Conservation (phyloP, 805 yeast species). For the Metschnikowia drakensbergensis region DNA sequence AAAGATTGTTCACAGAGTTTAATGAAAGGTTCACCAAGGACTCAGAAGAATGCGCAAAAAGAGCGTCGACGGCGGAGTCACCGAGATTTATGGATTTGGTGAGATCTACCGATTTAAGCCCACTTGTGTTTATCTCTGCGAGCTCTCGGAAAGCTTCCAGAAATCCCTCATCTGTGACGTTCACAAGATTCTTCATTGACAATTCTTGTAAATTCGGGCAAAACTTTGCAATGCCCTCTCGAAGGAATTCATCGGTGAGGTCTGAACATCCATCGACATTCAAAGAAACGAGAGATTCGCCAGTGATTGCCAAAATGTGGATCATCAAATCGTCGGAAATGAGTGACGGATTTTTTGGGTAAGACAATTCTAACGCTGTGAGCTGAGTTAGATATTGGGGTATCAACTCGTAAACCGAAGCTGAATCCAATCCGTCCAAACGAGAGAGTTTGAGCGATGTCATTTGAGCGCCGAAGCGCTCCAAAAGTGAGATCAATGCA, state of each 20-base stretch:
- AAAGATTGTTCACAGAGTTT: constrained; percentile 65
- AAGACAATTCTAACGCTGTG: constrained; percentile 58
- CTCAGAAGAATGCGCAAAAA: constrained; percentile 57
- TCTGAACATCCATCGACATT: constrained; percentile 69
- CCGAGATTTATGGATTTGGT: constrained; percentile 64
- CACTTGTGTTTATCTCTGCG: constrained; percentile 45
- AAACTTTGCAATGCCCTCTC: constrained; percentile 56
- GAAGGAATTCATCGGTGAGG: constrained; percentile 60
- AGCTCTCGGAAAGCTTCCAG: constrained; percentile 55
- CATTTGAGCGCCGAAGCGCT: constrained; percentile 51
- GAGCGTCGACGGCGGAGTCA: constrained; percentile 56
- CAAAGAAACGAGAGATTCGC: constrained; percentile 55
- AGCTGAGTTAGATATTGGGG: constrained; percentile 57
- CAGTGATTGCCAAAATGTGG: constrained; percentile 56
- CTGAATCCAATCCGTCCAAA: constrained; percentile 65
- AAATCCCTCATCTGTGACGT: constrained; percentile 67
- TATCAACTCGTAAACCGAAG: constrained; percentile 55
- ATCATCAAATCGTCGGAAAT: constrained; percentile 65
- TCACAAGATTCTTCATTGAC: constrained; percentile 57
- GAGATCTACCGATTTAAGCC: constrained; percentile 57
- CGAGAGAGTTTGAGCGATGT: constrained; percentile 59
- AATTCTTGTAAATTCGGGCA: constrained; percentile 54
- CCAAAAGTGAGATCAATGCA: constrained; percentile 59
- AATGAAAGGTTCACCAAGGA: constrained; percentile 68
- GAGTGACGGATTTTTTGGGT: constrained; percentile 63